Base-by-base conservation (phyloP, 202 grass and related monocot species). In the Bolboschoenoplectus hybrid region DNA sequence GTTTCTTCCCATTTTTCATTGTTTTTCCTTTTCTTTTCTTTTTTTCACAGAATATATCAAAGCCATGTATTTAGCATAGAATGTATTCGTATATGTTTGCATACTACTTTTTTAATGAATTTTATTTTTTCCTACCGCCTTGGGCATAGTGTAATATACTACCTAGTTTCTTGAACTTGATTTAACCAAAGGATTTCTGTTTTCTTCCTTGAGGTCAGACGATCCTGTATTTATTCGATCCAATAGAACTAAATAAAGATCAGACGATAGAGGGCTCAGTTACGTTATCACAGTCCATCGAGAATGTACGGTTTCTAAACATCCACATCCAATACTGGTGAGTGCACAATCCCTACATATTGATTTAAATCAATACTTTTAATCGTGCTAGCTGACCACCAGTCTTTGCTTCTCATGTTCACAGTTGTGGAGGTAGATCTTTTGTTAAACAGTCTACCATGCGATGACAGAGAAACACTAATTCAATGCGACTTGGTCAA, bases 251-350 rank as follows among this genome's bases (percentile, higher is more conserved):
- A 81, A 91, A 96, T 38, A 89, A 96, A 88, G 90, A 96, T 79
- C 96, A 98, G 85, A 92, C 85, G 80, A 94, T 98, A 76, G 91
- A 98, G 88, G 93, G 96, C 69, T 98, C 91, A 62, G 90, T 96
- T 66, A 98, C 91, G 26, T 82, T 98, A 83, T 89, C 90, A 26
- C 96, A 96, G 84, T 94, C 90, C 82, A 91, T 86, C 74, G 87
- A 95, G 91, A 91, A 94, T 84, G 85, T 84, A 47, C 88, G 96
- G 20, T 96, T 94, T 89, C 88, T 96, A 67, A 97, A 99, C 58
- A 96, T 99, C 82, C 85, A 86, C 64, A 82, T 99, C 52, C 91
- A 91, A 85, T 99, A 91, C 85, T 94, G 90, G 97, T 97, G 81
- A 97, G 92, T 91, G 20, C 41, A 58, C 82, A 75, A 7, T 41